These are phyloP conservation scores for Excoecaria agallocha DNA, from an alignment of 345 rosid species.

Conservation along the genomic window DNA sequence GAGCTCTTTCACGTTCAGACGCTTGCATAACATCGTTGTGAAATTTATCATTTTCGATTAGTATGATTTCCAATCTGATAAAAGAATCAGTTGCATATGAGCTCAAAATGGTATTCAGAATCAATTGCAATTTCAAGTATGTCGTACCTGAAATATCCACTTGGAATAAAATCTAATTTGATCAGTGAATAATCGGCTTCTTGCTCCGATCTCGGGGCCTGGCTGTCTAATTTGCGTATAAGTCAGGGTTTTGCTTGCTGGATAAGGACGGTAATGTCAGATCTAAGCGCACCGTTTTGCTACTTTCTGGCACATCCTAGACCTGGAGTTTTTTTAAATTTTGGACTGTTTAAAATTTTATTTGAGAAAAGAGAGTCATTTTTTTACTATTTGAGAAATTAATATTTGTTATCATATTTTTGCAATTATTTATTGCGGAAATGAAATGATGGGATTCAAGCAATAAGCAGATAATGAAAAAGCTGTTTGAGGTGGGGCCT, in stretches of 20 bases:
- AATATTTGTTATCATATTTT: too few species aligned
- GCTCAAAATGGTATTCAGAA: neutral
- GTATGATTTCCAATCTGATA: neutral
- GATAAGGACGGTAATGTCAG: neutral
- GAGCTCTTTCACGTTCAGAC: constrained; percentile 30
- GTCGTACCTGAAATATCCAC: neutral
- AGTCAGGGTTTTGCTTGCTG: neutral
- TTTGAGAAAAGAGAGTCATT: too few species aligned
- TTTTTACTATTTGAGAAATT: too few species aligned
- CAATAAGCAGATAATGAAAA: too few species aligned
- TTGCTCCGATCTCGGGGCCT: neutral
- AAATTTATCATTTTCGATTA: constrained; percentile 21
- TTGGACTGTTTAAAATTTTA: too few species aligned
- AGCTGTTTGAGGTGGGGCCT: too few species aligned
- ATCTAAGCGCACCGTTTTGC: too few species aligned
- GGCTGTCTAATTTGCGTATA: neutral
- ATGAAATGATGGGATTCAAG: too few species aligned
- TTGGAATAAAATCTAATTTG: neutral
- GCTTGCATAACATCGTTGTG: constrained; percentile 23
- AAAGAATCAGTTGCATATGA: neutral
- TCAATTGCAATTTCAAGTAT: neutral
- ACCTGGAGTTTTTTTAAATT: too few species aligned
- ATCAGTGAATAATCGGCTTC: neutral
- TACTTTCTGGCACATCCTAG: too few species aligned
- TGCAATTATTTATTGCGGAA: too few species aligned